These are phyloP conservation scores for Clavispora vitiphila DNA, from an alignment of 805 yeast genomes.

Conservation along the genomic window DNA sequence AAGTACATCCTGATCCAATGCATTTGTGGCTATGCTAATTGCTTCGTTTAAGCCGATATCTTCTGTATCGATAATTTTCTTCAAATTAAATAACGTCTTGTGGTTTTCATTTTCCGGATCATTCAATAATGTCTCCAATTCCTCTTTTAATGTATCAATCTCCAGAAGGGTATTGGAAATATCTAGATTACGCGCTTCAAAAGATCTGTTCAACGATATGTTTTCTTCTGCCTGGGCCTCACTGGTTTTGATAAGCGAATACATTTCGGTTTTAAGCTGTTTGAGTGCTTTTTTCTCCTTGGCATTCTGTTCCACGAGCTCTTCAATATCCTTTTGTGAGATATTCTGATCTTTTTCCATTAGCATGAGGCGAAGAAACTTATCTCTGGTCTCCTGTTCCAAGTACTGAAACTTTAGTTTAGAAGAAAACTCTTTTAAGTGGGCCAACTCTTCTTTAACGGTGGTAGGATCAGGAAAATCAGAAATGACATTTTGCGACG, in stretches of 20 bases:
- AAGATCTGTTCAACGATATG: slow-evolving; percentile 20
- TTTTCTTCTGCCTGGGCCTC: slow-evolving; percentile 24
- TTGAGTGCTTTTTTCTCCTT: slow-evolving; percentile 22
- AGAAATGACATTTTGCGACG: background rate
- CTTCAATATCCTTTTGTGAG: slow-evolving; percentile 29
- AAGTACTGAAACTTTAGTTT: slow-evolving; percentile 59
- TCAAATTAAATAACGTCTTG: slow-evolving; percentile 10
- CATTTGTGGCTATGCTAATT: slow-evolving; percentile 10
- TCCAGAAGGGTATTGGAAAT: slow-evolving; percentile 23
- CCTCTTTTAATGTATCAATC: slow-evolving; percentile 16
- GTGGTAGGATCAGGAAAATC: background rate
- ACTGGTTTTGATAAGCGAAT: slow-evolving; percentile 23
- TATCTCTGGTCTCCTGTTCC: slow-evolving; percentile 69
- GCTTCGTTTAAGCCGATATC: slow-evolving; percentile 13
- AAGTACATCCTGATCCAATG: slow-evolving; percentile 5
- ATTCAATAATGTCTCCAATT: slow-evolving; percentile 7
- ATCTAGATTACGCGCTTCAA: slow-evolving; percentile 20
- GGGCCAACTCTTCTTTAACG: slow-evolving; percentile 26
- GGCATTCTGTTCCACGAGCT: slow-evolving; percentile 18
- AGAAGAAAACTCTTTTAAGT: slow-evolving; percentile 40
- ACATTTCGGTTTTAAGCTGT: slow-evolving; percentile 21
- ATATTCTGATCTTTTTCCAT: slow-evolving; percentile 24
- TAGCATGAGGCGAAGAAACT: slow-evolving; percentile 52
- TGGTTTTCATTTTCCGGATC: slow-evolving; percentile 14
- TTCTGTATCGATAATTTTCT: slow-evolving; percentile 11